Evolutionary conservation across 495 filamentous ascomycete species (phyloP).

Genomic region (Usnea hakonensis): DNA sequence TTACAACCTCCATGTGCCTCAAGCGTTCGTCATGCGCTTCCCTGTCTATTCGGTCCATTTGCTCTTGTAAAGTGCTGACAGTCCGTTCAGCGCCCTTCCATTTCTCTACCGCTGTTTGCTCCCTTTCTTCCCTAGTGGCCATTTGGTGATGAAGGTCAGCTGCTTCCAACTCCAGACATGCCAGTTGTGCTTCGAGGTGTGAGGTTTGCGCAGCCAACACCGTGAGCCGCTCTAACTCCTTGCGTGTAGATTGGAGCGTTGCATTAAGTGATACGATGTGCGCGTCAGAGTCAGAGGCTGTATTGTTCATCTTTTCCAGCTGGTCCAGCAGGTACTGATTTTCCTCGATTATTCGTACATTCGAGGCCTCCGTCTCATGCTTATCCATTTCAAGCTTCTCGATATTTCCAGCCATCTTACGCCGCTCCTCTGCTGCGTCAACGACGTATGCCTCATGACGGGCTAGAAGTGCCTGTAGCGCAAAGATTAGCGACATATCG

Average conservation of each 20-base stretch:
- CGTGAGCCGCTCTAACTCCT: slow-evolving; percentile 66
- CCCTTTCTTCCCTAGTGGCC: slow-evolving; percentile 56
- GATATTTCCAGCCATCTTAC: slow-evolving; percentile 59
- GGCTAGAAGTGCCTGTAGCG: slow-evolving; percentile 77
- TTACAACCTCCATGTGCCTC: slow-evolving; percentile 70
- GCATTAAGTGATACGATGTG: slow-evolving; percentile 63
- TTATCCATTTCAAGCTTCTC: slow-evolving; percentile 73
- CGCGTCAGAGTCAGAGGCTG: slow-evolving; percentile 65
- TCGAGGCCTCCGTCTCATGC: slow-evolving; percentile 60
- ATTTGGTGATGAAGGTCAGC: slow-evolving; percentile 58
- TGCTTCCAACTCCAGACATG: slow-evolving; percentile 73
- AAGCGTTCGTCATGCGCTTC: slow-evolving; percentile 78
- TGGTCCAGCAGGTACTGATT: slow-evolving; percentile 71
- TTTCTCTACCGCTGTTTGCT: slow-evolving; percentile 64
- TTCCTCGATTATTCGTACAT: slow-evolving; percentile 67
- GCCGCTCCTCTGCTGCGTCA: slow-evolving; percentile 76
- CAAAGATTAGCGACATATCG: slow-evolving; percentile 54
- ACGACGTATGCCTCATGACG: slow-evolving; percentile 91
- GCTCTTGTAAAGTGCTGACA: slow-evolving; percentile 66
- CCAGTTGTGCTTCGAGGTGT: slow-evolving; percentile 69
- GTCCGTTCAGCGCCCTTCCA: slow-evolving; percentile 77
- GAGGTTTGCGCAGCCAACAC: slow-evolving; percentile 64
- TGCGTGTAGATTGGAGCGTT: slow-evolving; percentile 64
- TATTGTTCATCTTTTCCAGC: slow-evolving; percentile 70
- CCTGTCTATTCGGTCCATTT: slow-evolving; percentile 80